Conservation (phyloP, 257 asterid genomes). For the Solanum etuberosum region DNA sequence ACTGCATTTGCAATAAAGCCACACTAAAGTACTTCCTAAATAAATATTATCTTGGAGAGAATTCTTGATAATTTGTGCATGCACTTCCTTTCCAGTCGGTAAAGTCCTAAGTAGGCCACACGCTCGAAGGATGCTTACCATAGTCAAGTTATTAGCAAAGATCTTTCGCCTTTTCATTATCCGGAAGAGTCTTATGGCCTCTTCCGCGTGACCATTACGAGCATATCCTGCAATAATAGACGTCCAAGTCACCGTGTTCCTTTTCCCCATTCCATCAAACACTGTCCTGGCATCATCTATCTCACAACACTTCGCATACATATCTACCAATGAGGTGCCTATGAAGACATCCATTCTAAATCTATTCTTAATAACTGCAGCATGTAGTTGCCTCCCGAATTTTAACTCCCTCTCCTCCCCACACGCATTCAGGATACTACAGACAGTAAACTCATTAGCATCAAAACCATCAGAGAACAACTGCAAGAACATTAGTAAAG, state of each 20-base stretch:
- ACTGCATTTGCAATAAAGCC: constrained; percentile 79
- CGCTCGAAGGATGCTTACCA: constrained; percentile 71
- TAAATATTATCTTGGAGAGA: constrained; percentile 38
- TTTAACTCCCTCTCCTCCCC: constrained; percentile 60
- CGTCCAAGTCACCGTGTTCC: constrained; percentile 66
- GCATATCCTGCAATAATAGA: constrained; percentile 81
- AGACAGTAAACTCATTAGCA: constrained; percentile 68
- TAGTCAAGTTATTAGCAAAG: constrained; percentile 42
- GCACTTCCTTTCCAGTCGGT: constrained; percentile 63
- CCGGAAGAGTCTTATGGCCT: constrained; percentile 46
- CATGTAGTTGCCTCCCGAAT: constrained; percentile 66
- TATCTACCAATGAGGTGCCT: constrained; percentile 66
- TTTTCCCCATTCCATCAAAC: constrained; percentile 60
- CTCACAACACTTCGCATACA: constrained; percentile 70
- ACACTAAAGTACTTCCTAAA: constrained; percentile 65
- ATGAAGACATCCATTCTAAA: constrained; percentile 51
- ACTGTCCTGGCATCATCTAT: constrained; percentile 41
- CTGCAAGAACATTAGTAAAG: constrained; percentile 35
- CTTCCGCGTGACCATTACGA: constrained; percentile 63
- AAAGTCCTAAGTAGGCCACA: constrained; percentile 57
- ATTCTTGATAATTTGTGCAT: constrained; percentile 62
- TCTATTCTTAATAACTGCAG: constrained; percentile 42
- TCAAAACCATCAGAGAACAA: constrained; percentile 57
- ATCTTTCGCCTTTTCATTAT: constrained; percentile 53
- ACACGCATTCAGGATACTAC: constrained; percentile 68